Evolutionary conservation across 192 early-diverging fungal genomes (phyloP).

Genomic region (Coemansia sp.): DNA sequence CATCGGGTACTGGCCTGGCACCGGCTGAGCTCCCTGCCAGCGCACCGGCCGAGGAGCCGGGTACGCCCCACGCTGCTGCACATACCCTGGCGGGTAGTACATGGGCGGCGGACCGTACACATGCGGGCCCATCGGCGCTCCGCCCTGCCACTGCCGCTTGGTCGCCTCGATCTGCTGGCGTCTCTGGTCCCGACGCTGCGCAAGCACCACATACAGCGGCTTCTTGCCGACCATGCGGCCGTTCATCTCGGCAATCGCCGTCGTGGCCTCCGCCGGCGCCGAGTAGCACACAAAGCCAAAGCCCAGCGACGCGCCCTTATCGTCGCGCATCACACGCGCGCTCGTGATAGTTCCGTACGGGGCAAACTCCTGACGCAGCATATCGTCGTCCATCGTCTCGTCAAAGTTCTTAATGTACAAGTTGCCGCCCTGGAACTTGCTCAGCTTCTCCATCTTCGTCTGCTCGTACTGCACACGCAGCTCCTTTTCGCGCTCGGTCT

Average conservation of each 20-base stretch:
- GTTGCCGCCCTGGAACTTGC: conserved; percentile 99
- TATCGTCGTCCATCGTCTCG: conserved; percentile 94
- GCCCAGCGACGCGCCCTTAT: conserved; percentile 81
- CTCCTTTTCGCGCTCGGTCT: conserved; percentile 95
- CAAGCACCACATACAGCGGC: conserved; percentile 97
- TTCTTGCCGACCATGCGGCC: conserved; percentile 90
- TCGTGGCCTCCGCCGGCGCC: conserved; percentile 96
- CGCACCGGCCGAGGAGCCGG: conserved; percentile 57
- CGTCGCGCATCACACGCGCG: conserved; percentile 97
- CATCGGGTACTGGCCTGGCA: conserved; percentile 53
- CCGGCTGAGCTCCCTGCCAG: conserved; percentile 57
- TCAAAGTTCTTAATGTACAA: conserved; percentile 99
- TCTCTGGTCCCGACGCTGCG: conserved; percentile 97
- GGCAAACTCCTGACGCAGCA: conserved; percentile 93
- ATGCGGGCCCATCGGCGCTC: conserved; percentile 44
- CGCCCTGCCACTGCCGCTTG: conserved; percentile 79
- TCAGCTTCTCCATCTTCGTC: conserved; percentile 90
- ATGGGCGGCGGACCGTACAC: conserved; percentile 59
- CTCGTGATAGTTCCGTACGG: conserved; percentile 95
- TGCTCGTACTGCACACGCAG: conserved; percentile 94
- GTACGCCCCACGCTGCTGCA: conserved; percentile 55
- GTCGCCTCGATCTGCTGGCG: conserved; percentile 95
- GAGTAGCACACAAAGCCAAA: conserved; percentile 99
- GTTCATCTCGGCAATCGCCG: conserved; percentile 99
- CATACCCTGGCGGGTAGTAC: conserved; percentile 62